These are phyloP conservation scores for Naematelia aurantialba DNA, from an alignment of 768 basidiomycete genomes.

Conservation along the genomic window DNA sequence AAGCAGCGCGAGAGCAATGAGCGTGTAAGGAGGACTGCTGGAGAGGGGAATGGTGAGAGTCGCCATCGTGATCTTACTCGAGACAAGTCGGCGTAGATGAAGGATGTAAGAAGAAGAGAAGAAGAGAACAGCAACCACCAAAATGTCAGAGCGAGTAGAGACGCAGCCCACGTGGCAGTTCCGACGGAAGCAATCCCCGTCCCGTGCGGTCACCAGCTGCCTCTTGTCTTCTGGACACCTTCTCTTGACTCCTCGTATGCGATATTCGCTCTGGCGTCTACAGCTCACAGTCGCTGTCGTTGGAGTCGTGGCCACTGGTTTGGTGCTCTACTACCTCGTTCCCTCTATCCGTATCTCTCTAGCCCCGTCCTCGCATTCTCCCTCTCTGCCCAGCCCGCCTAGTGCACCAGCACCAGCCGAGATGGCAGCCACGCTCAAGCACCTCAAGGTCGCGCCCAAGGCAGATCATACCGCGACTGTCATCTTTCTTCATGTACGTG, in stretches of 20 bases:
- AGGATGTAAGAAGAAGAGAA: too few relatives aligned
- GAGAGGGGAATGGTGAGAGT: conserved; percentile 27
- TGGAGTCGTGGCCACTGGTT: not conserved
- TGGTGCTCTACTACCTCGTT: not conserved
- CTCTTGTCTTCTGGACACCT: not conserved
- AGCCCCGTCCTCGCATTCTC: too few relatives aligned
- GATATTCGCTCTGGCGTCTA: not conserved
- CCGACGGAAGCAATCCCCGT: not conserved
- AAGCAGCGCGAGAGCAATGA: conserved; percentile 34
- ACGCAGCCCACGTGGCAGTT: not conserved
- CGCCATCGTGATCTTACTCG: conserved; percentile 18
- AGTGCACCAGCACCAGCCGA: not conserved
- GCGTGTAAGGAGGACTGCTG: conserved; percentile 27
- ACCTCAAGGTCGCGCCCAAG: conserved; percentile 41
- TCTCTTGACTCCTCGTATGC: conserved; percentile 6
- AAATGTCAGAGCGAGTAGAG: not conserved
- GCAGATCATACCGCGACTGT: conserved; percentile 72
- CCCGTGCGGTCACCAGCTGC: not conserved
- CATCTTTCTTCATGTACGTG: conserved; percentile 79
- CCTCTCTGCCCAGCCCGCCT: too few relatives aligned
- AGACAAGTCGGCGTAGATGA: too few relatives aligned
- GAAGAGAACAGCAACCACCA: too few relatives aligned
- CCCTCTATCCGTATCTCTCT: not conserved
- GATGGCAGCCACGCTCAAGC: conserved; percentile 34
- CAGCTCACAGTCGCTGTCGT: conserved; percentile 4